Percentiles rank a stretch among this genome's conserved stretches.
These are phyloP conservation scores for Clitopilus hobsonii DNA, from an alignment of 768 basidiomycete species.

Conservation along the genomic window DNA sequence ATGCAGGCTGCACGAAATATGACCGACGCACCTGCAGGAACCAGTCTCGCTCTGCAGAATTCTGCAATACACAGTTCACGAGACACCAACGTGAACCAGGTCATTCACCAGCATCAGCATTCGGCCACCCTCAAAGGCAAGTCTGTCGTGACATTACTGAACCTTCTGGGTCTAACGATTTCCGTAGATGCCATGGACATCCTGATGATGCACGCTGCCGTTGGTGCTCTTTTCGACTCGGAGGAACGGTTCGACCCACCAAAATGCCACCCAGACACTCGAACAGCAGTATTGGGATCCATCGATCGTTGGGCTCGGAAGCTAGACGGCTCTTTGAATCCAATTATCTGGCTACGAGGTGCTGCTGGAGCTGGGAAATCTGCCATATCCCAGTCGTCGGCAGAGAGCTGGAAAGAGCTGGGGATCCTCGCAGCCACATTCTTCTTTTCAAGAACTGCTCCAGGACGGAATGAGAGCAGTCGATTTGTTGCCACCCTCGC, in stretches of 20 bases:
- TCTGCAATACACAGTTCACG: no score
- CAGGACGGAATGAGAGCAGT: not conserved
- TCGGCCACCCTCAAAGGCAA: no score
- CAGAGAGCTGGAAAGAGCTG: slow-evolving; percentile 4
- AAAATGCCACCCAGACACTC: not conserved
- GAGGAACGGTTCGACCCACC: not conserved
- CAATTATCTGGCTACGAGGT: not conserved
- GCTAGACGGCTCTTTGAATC: not conserved
- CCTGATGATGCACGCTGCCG: no score
- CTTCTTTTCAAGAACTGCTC: not conserved
- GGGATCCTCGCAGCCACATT: not conserved
- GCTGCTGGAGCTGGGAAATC: slow-evolving; percentile 1
- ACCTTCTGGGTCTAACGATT: no score
- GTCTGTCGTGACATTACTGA: no score
- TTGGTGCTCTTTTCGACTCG: not conserved
- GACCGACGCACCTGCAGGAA: no score
- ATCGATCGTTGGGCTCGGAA: not conserved
- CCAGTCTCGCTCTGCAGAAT: no score
- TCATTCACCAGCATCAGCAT: no score
- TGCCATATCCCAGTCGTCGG: slow-evolving; percentile 3
- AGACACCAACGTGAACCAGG: no score
- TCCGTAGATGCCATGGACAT: no score
- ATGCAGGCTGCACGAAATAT: no score
- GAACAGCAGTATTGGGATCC: not conserved
- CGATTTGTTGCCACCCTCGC: not conserved